Percentiles rank a stretch among this genome's conserved stretches.
These are phyloP conservation scores for Maudiozyma bulderi DNA, from an alignment of 805 yeast genomes.

Conservation along the genomic window DNA sequence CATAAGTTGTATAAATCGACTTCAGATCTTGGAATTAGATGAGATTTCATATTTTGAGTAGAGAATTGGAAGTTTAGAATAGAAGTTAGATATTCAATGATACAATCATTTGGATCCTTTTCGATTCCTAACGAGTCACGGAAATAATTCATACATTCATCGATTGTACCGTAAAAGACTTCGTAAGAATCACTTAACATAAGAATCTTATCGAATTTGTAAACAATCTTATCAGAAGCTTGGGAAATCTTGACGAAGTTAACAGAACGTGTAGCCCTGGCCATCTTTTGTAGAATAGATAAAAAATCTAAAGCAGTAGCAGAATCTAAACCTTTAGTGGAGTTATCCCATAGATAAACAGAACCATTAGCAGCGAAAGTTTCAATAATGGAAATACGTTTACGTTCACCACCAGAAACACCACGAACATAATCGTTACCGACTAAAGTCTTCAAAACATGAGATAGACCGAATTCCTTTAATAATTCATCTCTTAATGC, in stretches of 20 bases:
- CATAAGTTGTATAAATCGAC: conserved; percentile 38
- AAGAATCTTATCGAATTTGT: conserved; percentile 39
- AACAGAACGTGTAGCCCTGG: conserved; percentile 32
- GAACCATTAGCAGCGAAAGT: conserved; percentile 38
- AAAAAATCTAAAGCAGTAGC: conserved; percentile 41
- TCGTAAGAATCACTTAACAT: conserved; percentile 40
- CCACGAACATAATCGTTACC: conserved; percentile 58
- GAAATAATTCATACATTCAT: conserved; percentile 38
- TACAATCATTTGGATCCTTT: conserved; percentile 48
- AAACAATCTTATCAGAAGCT: conserved; percentile 40
- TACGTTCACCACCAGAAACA: conserved; percentile 60
- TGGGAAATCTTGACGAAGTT: conserved; percentile 40
- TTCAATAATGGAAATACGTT: conserved; percentile 56
- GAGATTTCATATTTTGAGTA: conserved; percentile 1
- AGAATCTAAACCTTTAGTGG: conserved; percentile 44
- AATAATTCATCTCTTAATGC: conserved; percentile 20
- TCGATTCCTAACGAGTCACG: conserved; percentile 40
- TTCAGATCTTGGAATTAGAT: conserved; percentile 23
- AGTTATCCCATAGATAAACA: conserved; percentile 44
- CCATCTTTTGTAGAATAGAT: conserved; percentile 34
- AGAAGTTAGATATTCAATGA: conserved; percentile 54
- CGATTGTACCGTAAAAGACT: conserved; percentile 37
- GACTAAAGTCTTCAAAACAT: conserved; percentile 47
- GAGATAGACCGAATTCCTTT: conserved; percentile 37
- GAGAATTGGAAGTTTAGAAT: conserved; percentile 35